Evolutionary conservation across 2,329 filamentous ascomycete genomes (phyloP), one percentile per base, ranked within the genome.

Genomic region (Alternaria panax): DNA sequence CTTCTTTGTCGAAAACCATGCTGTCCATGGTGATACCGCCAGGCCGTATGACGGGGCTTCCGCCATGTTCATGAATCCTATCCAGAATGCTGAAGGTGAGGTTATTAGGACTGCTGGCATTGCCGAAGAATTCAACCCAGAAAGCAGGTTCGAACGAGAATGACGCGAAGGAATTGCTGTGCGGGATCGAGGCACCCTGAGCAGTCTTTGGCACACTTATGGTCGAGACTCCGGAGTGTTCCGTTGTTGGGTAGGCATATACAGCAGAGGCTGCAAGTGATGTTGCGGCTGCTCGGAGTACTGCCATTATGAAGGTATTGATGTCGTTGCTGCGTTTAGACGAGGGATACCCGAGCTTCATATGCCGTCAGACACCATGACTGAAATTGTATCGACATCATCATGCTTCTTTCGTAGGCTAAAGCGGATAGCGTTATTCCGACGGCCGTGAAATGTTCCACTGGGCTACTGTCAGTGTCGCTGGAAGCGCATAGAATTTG

Each of bases 81-180:
- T 52, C 14, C 34, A 63, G 18, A 7, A 48, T 30, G 27, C 18
- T 40, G 11, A 63, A 55, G 4, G 58, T 63, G 9, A 63, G 54
- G 2, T 50, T 50, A 18, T 61, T 61, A 1, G 58, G 51, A 30
- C 42, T 61, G 47, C 46, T 61, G 7, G 61, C 50, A 34, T 58
- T 58, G 12, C 60, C 54, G 51, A 63, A 63, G 40, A 63, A 63
- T 7, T 63, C 60, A 14, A 61, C 58, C 60, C 58, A 63, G 58
- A 61, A 63, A 14, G 60, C 54, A 16, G 53, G 54, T 42, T 60
- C 58, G 16, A 63, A 60, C 1, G 58, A 63, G 41, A 63, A 63
- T 11, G 60, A 60, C 4, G 57, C 60, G 34, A 60, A 63, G 12
- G 57, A 57, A 25, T 63, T 63, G 42, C 41, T 57, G 25, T 63